A percentile compares a stretch with the other conserved stretches of the same genome.
Evolutionary conservation across 768 basidiomycete genomes (phyloP).

Genomic region (Suillus weaverae): DNA sequence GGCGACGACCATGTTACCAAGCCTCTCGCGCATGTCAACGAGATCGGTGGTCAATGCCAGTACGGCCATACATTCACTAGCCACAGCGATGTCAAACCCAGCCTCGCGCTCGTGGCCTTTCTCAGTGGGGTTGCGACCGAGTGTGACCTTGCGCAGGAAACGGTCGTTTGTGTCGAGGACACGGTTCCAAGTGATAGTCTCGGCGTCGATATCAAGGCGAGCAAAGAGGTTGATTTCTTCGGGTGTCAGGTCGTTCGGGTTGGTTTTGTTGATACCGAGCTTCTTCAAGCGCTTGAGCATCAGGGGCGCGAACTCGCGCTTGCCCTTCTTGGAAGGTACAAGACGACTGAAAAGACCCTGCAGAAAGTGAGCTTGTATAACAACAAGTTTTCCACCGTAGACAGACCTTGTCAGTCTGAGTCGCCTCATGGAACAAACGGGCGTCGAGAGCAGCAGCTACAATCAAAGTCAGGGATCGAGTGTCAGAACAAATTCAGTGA

Average conservation of each 20-base stretch:
- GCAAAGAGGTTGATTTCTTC: constrained; percentile 91
- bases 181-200: constrained; percentile 97
- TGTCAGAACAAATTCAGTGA: not conserved
- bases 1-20: constrained; percentile 97
- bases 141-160: constrained; percentile 90
- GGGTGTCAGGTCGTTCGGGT: constrained; percentile 88
- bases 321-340: constrained; percentile 91
- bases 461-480: constrained; percentile 9
- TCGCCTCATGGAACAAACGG: constrained; percentile 96
- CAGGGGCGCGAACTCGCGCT: constrained; percentile 90
- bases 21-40: constrained; percentile 86
- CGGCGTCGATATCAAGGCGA: constrained; percentile 85
- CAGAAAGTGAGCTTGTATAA: not conserved
- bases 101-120: constrained; percentile 85
- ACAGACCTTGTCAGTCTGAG: constrained; percentile 85
- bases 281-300: constrained; percentile 96
- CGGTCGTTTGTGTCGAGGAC: constrained; percentile 97
- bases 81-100: constrained; percentile 96
- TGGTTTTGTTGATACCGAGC: constrained; percentile 91
- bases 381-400: not conserved
- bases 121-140: constrained; percentile 90
- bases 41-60: constrained; percentile 87
- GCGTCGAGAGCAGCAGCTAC: constrained; percentile 94
- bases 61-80: constrained; percentile 98
- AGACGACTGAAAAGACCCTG: constrained; percentile 87